Conservation (phyloP, 2,329 filamentous ascomycete genomes). For the Ascomycota sp. region DNA sequence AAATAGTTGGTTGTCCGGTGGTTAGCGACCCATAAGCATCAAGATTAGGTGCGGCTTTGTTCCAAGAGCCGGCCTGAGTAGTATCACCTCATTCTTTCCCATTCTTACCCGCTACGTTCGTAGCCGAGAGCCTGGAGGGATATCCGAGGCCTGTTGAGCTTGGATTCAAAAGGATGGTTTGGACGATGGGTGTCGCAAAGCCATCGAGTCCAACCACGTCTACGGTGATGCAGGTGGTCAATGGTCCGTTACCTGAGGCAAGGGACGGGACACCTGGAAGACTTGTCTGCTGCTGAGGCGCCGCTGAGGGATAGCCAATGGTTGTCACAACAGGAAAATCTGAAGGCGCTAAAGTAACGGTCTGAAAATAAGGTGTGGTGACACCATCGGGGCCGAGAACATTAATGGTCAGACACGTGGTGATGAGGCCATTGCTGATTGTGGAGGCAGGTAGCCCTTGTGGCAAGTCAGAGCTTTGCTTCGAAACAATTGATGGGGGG, state of each 20-base stretch:
- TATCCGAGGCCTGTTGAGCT: conserved; percentile 5
- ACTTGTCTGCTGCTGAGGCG: conserved; percentile 4
- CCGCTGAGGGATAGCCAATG: conserved; percentile 4
- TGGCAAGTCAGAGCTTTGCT: conserved; percentile 3
- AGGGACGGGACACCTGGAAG: conserved; percentile 4
- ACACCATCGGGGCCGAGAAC: conserved; percentile 12
- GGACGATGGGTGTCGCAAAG: conserved; percentile 10
- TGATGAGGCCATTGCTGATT: conserved; percentile 4
- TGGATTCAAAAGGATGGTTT: conserved; percentile 11
- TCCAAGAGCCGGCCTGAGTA: conserved; percentile 2
- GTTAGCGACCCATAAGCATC: conserved; percentile 7
- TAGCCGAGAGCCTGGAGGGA: conserved; percentile 3
- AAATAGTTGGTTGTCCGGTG: conserved; percentile 1
- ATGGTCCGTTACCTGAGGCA: conserved; percentile 3
- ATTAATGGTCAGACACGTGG: conserved; percentile 11
- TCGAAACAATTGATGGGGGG: conserved; percentile 4
- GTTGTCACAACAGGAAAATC: conserved; percentile 2
- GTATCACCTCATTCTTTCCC: conserved; percentile 4
- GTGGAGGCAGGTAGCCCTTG: conserved; percentile 4
- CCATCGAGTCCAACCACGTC: conserved; percentile 12
- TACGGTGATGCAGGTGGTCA: conserved; percentile 11
- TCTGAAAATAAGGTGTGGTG: conserved; percentile 10
- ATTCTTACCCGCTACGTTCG: conserved; percentile 3
- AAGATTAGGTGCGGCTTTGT: conserved; percentile 4
- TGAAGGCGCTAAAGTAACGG: conserved; percentile 6